Base-by-base conservation (phyloP, 805 yeast species). In the Lachancea cidri region DNA sequence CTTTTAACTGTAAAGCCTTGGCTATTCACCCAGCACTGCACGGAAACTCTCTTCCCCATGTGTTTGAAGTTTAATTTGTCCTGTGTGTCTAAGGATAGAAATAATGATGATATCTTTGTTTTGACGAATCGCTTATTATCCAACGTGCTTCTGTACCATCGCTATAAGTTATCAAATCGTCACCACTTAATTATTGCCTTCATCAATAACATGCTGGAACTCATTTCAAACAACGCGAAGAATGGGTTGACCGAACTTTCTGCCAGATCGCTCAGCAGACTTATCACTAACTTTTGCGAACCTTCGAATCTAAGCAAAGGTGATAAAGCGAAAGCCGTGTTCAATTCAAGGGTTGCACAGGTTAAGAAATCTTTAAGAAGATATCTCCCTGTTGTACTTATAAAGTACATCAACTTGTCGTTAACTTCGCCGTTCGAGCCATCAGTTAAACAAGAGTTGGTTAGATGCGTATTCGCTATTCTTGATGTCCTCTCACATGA, bases 241-340 rank as follows among this genome's bases (percentile, higher is more conserved):
- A 49, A 47, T 41, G 53, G 16, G 20, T 43, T 63, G 16, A 44
- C 58, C 4, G 44, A 48, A 13, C 57, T 53, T 6, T 66, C 78
- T 18, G 83, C 81, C 0, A 52, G 63, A 9, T 59, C 80, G 3
- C 73, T 67, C 39, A 59, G 82, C 4, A 72, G 96, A 50, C 63
- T 85, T 15, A 57, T 87, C 35, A 66, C 72, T 17, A 82, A 83
- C 51, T 64, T 83, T 25, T 86, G 95, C 65, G 94, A 86, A 50
- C 95, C 95, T 2, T 52, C 62, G 22, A 46, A 59, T 34, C 44
- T 58, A 27, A 40, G 54, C 11, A 41, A 48, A 39, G 55, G 58
- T 15, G 51, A 49, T 3, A 44, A 66, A 0, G 62, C 52, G 4
- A 58, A 62, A 27, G 58, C 65, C 33, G 55, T 69, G 1, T 59